Evolutionary conservation across 1,284 basidiomycete genomes (phyloP), one percentile per base, ranked within the genome.

Genomic region (Amanita bisporigera): DNA sequence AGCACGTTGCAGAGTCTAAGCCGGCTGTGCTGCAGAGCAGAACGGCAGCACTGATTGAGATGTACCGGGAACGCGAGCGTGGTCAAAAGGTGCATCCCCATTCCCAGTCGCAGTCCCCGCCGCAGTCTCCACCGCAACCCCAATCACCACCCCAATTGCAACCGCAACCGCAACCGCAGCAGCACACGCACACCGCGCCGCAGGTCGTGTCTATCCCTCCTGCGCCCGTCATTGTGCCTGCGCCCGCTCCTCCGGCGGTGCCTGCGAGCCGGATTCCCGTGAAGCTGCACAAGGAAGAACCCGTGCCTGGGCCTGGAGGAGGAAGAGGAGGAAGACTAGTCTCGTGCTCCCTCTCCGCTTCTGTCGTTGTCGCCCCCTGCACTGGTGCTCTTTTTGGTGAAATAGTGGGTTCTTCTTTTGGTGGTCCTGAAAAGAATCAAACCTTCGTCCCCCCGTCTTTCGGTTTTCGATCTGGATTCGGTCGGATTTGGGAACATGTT

Each of bases 61-160:
- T 94, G 90, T 94, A 92, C 73, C 86, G 90, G 50, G 89, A 93
- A 79, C 85, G 85, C 60, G 92, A 94, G 77, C 82, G 84, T 11
- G 63, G 17, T 17, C 40, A 41, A 41, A 41, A 41, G 17, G 17
- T 4, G 17, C 17, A 19, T 7, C 7, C n/a, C n/a, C n/a, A n/a
- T n/a, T n/a, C n/a, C n/a, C n/a, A 2, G 36, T 11, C 11, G 4
- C 40, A 36, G 11, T 7, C 11, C 4, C 12, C 33, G 7, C 11
- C 33, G 33, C 33, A 36, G n/a, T n/a, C n/a, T n/a, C n/a, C n/a
- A n/a, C n/a, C n/a, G n/a, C n/a, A n/a, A n/a, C n/a, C n/a, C n/a
- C n/a, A n/a, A n/a, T n/a, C n/a, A n/a, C n/a, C n/a, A 36, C 10
- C 26, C 26, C 26, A 26, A 26, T 26, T 4, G 12, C 40, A 41